Evolutionary conservation across 805 yeast genomes (phyloP).

Genomic region (Groenewaldozyma salmanticensis): DNA sequence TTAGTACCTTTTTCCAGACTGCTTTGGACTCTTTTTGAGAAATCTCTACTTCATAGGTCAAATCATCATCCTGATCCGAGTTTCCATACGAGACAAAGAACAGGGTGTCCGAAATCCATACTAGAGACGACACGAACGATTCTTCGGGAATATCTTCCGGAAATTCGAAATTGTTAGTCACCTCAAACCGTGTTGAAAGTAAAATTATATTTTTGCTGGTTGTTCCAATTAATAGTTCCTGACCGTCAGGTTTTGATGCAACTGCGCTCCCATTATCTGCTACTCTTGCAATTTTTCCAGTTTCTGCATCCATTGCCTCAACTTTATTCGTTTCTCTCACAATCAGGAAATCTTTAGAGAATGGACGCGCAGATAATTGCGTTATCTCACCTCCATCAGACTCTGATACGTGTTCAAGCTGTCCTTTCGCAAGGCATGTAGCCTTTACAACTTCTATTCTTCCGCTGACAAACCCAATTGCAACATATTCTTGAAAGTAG

Average conservation of each 20-base stretch:
- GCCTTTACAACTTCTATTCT: conserved; percentile 8
- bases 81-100: too few relatives aligned
- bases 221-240: background rate
- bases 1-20: conserved; percentile 13
- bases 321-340: conserved; percentile 9
- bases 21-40: conserved; percentile 1
- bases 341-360: conserved; percentile 11
- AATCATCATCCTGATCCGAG: conserved; percentile 16
- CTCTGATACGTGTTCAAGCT: background rate
- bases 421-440: background rate
- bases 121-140: conserved; percentile 1
- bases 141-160: conserved; percentile 9
- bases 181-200: background rate
- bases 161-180: background rate
- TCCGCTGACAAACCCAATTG: conserved; percentile 10
- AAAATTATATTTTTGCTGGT: background rate
- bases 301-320: conserved; percentile 1
- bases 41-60: conserved; percentile 12
- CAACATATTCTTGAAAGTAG: conserved; percentile 17
- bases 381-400: background rate
- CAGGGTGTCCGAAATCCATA: conserved; percentile 18
- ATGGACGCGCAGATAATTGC: conserved; percentile 12
- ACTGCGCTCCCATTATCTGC: conserved; percentile 8
- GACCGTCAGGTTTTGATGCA: background rate
- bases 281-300: background rate